Base-by-base conservation (phyloP, 1,284 basidiomycete genomes). In the Melanopsichium pennsylvanicum region DNA sequence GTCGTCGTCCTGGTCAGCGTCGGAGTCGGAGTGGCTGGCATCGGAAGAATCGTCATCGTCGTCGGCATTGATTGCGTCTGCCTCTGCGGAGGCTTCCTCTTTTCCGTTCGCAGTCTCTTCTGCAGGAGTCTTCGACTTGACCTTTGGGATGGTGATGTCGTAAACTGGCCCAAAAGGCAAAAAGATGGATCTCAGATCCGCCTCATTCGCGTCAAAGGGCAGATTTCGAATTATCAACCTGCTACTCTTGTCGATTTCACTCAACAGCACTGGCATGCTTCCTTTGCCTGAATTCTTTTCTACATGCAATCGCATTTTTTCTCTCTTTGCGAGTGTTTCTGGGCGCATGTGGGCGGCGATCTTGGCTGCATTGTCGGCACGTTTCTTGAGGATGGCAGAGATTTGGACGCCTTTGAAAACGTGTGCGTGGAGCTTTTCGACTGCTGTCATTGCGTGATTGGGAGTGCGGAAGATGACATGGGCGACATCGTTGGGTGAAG, bases 211-310 rank as follows among this genome's bases (percentile, higher is more conserved):
- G 41, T 83, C 82, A 44, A 82, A 97, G 0, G 92, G 90, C 34
- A 97, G 84, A 81, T 97, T 98, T 62, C 95, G 88, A 23, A 98
- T 86, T 74, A 98, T 96, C 43, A 97, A 86, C 29, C 94, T 86
- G 68, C 88, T 92, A 26, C 58, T 67, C 52, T 68, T 60, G 56
- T 73, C 63, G 26, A 67, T 44, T 32, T 66, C 54, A 26, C 52
- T 48, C 1, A 55, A 56, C 35, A 70, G n/a, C 22, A 64, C 64
- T 32, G 62, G 61, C 59, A 63, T 62, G 40, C 55, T 27, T 3
- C 60, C 64, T 40, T 62, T 64, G 36, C 68, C 70, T 25, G 60
- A 70, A 40, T 71, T 49, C 48, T 67, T 60, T 40, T 75, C 75
- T 15, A 75, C 60, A 19, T 68, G 61, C 77, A 38, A 82, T 75